Conservation (phyloP, 2,329 filamentous ascomycete species). For the Penicillium thymicola region DNA sequence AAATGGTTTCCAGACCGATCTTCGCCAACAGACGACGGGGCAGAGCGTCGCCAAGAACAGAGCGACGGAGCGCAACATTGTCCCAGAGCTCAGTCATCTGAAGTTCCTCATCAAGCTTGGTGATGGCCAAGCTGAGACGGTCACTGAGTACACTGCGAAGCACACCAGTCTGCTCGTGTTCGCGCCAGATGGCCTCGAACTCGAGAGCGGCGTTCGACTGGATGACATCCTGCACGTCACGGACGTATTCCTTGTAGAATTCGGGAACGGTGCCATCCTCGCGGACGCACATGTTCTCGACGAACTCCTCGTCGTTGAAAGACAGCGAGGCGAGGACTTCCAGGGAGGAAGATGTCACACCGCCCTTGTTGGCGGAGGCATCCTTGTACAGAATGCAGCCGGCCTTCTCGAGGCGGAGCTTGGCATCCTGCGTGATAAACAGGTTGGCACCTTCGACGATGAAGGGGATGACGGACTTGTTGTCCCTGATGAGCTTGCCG, state of each 20-base stretch:
- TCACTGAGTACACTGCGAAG: constrained; percentile 86
- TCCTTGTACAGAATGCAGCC: constrained; percentile 96
- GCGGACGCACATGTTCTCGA: constrained; percentile 85
- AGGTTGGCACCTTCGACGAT: constrained; percentile 97
- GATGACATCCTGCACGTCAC: constrained; percentile 85
- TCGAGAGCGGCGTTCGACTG: constrained; percentile 87
- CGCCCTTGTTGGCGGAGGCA: constrained; percentile 96
- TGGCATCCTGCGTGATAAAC: constrained; percentile 98
- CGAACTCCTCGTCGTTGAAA: constrained; percentile 86
- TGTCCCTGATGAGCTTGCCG: constrained; percentile 81
- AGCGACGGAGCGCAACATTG: constrained; percentile 71
- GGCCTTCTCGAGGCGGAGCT: constrained; percentile 90
- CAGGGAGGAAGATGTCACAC: constrained; percentile 93
- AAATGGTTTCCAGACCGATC: constrained; percentile 85
- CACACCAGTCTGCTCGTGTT: constrained; percentile 77
- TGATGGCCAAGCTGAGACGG: constrained; percentile 86
- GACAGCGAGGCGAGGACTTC: constrained; percentile 93
- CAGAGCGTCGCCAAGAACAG: constrained; percentile 79
- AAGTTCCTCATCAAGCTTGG: constrained; percentile 92
- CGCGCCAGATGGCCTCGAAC: constrained; percentile 97
- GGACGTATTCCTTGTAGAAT: constrained; percentile 93
- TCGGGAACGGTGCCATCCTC: constrained; percentile 74
- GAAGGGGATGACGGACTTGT: constrained; percentile 84
- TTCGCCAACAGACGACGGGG: constrained; percentile 80
- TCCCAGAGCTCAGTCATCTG: constrained; percentile 91